Percentiles rank a stretch among this genome's conserved stretches.
These are phyloP conservation scores for Agaricus bisporus DNA, from an alignment of 768 basidiomycete species.

Conservation along the genomic window DNA sequence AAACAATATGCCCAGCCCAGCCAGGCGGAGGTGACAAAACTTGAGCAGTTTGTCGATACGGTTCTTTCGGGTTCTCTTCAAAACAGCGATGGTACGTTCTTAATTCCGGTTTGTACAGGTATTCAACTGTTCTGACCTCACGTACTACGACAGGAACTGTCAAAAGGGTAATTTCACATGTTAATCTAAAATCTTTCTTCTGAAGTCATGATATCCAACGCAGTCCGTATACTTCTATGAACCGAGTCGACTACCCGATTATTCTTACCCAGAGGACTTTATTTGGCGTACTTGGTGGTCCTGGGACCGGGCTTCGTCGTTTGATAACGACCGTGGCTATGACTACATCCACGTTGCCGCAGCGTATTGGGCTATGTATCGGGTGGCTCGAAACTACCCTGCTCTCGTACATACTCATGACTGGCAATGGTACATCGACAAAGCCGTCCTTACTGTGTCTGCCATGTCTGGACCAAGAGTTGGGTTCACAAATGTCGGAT, in stretches of 20 bases:
- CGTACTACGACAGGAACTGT: constrained; percentile 33
- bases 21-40: constrained; percentile 44
- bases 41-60: constrained; percentile 42
- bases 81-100: constrained; percentile 34
- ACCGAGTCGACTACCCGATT: constrained; percentile 35
- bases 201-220: not conserved
- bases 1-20: constrained; percentile 51
- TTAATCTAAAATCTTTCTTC: not conserved
- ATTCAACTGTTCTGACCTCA: not conserved
- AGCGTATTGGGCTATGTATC: constrained; percentile 52
- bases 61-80: constrained; percentile 47
- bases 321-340: constrained; percentile 43
- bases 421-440: constrained; percentile 55
- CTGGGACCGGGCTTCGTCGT: constrained; percentile 45
- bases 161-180: constrained; percentile 34
- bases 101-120: not conserved
- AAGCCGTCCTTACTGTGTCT: constrained; percentile 42
- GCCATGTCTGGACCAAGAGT: constrained; percentile 40
- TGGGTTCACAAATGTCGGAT: constrained; percentile 38
- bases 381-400: constrained; percentile 54
- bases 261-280: constrained; percentile 41
- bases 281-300: constrained; percentile 54
- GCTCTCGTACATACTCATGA: constrained; percentile 37
- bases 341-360: constrained; percentile 45
- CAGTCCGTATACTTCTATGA: constrained; percentile 50